Evolutionary conservation across 257 asterid species (phyloP).

Genomic region (Jacaranda copaia): DNA sequence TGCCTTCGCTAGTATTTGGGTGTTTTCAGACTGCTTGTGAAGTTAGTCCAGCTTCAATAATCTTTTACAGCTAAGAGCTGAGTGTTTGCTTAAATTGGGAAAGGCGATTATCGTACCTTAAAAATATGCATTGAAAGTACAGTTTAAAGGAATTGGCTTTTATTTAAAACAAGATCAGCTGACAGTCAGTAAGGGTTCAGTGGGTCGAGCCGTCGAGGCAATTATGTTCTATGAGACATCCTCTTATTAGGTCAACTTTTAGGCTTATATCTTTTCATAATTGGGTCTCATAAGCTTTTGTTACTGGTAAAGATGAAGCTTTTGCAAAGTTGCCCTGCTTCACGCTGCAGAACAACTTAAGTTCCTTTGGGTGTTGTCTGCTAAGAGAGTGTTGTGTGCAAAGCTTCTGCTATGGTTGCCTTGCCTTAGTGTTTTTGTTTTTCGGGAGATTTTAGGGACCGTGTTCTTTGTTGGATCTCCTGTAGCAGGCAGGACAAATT

Average conservation of each 20-base stretch:
- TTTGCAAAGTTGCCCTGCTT: neutral
- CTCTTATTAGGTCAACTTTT: slow-evolving; percentile 18
- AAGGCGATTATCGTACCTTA: slow-evolving; percentile 1
- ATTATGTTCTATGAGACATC: slow-evolving; percentile 10
- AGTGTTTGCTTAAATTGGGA: slow-evolving; percentile 25
- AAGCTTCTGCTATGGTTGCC: slow-evolving; percentile 17
- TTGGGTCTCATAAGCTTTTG: slow-evolving; percentile 23
- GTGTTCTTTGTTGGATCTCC: slow-evolving; percentile 9
- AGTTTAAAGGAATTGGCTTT: slow-evolving; percentile 26
- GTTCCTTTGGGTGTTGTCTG: slow-evolving; percentile 17
- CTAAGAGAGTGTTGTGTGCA: neutral
- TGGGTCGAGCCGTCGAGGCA: slow-evolving; percentile 33
- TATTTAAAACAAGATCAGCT: slow-evolving; percentile 29
- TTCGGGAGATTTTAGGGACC: slow-evolving; percentile 23
- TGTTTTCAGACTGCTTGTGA: neutral
- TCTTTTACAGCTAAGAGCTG: slow-evolving; percentile 25
- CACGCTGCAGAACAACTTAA: slow-evolving; percentile 14
- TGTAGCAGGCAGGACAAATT: slow-evolving; percentile 9
- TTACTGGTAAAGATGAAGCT: slow-evolving; percentile 24
- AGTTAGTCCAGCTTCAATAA: slow-evolving; percentile 11
- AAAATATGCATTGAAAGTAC: slow-evolving; percentile 14
- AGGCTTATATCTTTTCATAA: slow-evolving; percentile 1
- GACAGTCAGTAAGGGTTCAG: slow-evolving; percentile 21
- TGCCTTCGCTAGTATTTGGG: slow-evolving; percentile 26
- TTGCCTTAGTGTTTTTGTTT: slow-evolving; percentile 16